Conservation (phyloP, 306 rosid genomes). For the Myrica gale region DNA sequence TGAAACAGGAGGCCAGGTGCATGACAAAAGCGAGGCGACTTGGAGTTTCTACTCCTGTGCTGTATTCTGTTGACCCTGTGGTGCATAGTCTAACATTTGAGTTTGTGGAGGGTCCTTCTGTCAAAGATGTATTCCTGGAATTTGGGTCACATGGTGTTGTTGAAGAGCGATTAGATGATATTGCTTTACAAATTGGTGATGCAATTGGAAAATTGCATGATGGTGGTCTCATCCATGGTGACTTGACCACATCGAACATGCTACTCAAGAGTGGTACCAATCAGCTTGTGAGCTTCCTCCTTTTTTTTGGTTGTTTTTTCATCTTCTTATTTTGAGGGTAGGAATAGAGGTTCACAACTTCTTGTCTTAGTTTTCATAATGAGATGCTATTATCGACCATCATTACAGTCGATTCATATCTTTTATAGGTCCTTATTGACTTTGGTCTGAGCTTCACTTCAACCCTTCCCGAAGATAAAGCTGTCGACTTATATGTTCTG, state of each 20-base stretch:
- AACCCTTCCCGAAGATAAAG: constrained; percentile 86
- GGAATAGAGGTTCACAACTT: neutral
- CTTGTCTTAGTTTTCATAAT: constrained; percentile 5
- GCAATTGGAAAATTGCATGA: constrained; percentile 83
- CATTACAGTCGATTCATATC: constrained; percentile 14
- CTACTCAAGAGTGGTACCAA: constrained; percentile 52
- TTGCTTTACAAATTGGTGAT: constrained; percentile 72
- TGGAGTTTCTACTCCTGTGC: constrained; percentile 69
- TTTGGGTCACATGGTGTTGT: constrained; percentile 46
- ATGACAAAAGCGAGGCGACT: constrained; percentile 86
- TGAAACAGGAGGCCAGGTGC: constrained; percentile 88
- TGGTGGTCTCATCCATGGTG: constrained; percentile 84
- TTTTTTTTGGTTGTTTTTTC: neutral
- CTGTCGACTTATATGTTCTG: constrained; percentile 84
- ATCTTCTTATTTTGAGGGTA: constrained; percentile 1
- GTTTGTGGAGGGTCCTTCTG: constrained; percentile 66
- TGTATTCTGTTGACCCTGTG: constrained; percentile 64
- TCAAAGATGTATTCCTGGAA: constrained; percentile 72
- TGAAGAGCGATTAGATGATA: constrained; percentile 45
- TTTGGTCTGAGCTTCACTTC: constrained; percentile 91
- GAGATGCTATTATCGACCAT: constrained; percentile 21
- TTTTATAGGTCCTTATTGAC: constrained; percentile 72
- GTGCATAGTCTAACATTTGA: constrained; percentile 71
- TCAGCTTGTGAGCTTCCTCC: constrained; percentile 57
- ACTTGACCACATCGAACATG: constrained; percentile 89